Base-by-base conservation (phyloP, 2,329 filamentous ascomycete genomes). In the Aureobasidium pullulans region DNA sequence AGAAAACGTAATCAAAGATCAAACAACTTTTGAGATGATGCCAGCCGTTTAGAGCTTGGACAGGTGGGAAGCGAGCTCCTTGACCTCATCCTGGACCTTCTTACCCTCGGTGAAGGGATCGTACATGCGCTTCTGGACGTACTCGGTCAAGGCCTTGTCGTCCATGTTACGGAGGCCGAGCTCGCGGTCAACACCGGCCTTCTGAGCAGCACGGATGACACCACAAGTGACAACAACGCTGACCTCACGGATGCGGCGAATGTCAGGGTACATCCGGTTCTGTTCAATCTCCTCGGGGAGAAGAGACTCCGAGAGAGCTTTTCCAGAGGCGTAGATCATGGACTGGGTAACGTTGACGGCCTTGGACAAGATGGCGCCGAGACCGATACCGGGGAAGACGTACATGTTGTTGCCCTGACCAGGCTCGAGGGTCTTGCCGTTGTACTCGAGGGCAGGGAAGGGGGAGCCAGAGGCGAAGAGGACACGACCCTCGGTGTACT, bases 381-480 rank as follows among this genome's bases (percentile, higher is more conserved):
- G 85, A 60, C 94, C 94, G 61, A 97, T 88, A 69, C 93, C 94
- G 0, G 94, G 94, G 85, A 99, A 99, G 62, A 99, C 89, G 72
- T 96, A 96, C 79, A 88, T 87, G 78, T 87, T 86, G 81, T 92
- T 92, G 65, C 93, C 92, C 69, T 81, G 79, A 50, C 79, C 79
- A 1, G 79, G 78, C 6, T 73, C 74, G 53, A 79, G 72, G 16
- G 73, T 67, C 66, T 76, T 76, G 62, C 78, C 79, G 34, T 74
- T 67, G 63, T 63, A 68, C 32, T 70, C 60, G 70, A 89, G 81
- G 2, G 86, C 81, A 28, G 85, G 82, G 83, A 97, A 97, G 13
- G 94, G 94, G 50, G 91, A 96, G 64, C 94, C 94, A 6, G 91
- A 96, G 53, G 94, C 94, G 70, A 99, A 99, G 72, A 99, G 85